A percentile compares a stretch with the other conserved stretches of the same genome.
These are phyloP conservation scores for Furcasterigmium furcatum DNA, from an alignment of 2,329 filamentous ascomycete species.

Conservation along the genomic window DNA sequence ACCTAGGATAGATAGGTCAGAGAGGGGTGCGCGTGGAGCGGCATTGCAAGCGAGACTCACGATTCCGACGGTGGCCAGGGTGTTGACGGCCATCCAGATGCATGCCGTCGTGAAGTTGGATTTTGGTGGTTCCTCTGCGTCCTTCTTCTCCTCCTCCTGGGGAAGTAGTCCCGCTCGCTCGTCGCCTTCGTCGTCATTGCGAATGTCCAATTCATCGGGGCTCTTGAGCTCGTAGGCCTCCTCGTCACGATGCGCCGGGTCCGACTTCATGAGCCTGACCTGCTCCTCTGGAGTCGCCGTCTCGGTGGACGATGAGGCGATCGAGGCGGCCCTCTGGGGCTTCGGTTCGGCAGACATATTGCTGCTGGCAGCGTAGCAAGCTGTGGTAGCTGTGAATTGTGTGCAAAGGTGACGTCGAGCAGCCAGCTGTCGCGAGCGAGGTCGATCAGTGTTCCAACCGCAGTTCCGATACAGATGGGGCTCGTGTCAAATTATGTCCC, in stretches of 20 bases:
- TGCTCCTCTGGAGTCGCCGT: slow-evolving; percentile 26
- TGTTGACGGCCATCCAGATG: slow-evolving; percentile 60
- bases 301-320: slow-evolving; percentile 29
- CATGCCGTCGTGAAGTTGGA: slow-evolving; percentile 33
- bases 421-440: too few relatives aligned
- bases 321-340: slow-evolving; percentile 22
- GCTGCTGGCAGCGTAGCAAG: too few relatives aligned
- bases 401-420: too few relatives aligned
- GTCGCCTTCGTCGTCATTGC: slow-evolving; percentile 34
- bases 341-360: slow-evolving; percentile 20
- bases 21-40: slow-evolving; percentile 10
- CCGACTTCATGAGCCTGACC: slow-evolving; percentile 23
- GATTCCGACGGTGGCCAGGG: slow-evolving; percentile 60
- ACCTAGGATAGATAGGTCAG: too few relatives aligned
- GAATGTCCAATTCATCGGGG: slow-evolving; percentile 31
- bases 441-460: too few relatives aligned
- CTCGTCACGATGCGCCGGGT: slow-evolving; percentile 24
- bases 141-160: slow-evolving; percentile 21
- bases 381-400: too few relatives aligned
- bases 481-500: too few relatives aligned
- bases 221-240: slow-evolving; percentile 16
- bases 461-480: too few relatives aligned
- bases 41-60: slow-evolving; percentile 43
- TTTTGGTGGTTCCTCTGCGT: slow-evolving; percentile 25
- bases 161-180: slow-evolving; percentile 27